A percentile compares a stretch with the other conserved stretches of the same genome.
phyloP scores from a whole-genome alignment of 129 eudicot genomes.

The Artemisia annua region DNA sequence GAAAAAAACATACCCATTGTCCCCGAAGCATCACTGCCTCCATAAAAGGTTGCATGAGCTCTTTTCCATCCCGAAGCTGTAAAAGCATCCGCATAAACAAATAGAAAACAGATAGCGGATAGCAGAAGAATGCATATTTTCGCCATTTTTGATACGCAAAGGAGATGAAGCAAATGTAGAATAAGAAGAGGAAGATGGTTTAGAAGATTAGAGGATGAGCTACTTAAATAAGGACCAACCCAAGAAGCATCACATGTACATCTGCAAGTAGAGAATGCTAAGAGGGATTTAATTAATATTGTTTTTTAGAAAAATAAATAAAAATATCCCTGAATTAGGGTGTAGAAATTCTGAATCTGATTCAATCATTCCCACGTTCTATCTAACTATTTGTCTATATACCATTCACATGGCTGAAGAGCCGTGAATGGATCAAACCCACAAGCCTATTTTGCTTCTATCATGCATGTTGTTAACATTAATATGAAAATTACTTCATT shows the following conservation, averaged over 20 bases:
- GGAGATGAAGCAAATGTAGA: constrained; percentile 18
- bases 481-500: neutral
- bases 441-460: constrained; percentile 25
- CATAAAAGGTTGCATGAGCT: constrained; percentile 94
- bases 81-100: constrained; percentile 42
- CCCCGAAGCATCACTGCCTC: constrained; percentile 92
- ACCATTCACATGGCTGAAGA: constrained; percentile 72
- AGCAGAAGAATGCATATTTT: constrained; percentile 25
- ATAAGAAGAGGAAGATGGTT: constrained; percentile 28
- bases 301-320: constrained; percentile 8
- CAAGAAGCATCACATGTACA: constrained; percentile 62
- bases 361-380: constrained; percentile 80
- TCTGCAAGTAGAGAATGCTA: constrained; percentile 41
- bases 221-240: constrained; percentile 50
- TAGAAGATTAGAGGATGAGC: constrained; percentile 17
- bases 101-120: constrained; percentile 26
- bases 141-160: constrained; percentile 32
- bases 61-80: constrained; percentile 58
- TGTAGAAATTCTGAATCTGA: constrained; percentile 40
- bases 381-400: constrained; percentile 34
- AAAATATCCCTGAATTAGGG: constrained; percentile 33
- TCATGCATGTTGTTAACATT: constrained; percentile 22
- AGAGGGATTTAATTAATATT: constrained; percentile 24
- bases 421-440: constrained; percentile 62
- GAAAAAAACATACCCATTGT: constrained; percentile 67